A percentile compares a stretch with the other conserved stretches of the same genome.
Evolutionary conservation across 768 basidiomycete species (phyloP).

Genomic region (Lactarius hengduanensis): DNA sequence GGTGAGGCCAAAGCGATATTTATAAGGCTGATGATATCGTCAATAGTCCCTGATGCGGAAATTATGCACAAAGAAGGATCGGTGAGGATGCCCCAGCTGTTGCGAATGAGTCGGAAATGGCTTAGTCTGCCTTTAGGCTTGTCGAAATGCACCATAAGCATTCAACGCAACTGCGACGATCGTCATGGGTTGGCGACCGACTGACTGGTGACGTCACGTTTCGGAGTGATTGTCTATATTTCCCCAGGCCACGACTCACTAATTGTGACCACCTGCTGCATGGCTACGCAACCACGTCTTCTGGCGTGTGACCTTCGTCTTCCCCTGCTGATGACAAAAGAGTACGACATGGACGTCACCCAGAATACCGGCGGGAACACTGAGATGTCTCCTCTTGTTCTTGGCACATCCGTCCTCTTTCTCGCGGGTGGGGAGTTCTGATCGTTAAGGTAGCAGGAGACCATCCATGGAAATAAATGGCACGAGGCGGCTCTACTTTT

Average conservation of each 20-base stretch:
- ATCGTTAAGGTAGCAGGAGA: neutral
- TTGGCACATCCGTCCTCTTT: neutral
- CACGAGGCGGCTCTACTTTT: neutral
- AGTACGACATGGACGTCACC: neutral
- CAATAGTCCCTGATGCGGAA: conserved; percentile 10
- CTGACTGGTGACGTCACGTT: conserved; percentile 2
- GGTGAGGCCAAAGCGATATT: conserved; percentile 17
- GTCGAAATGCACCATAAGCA: neutral
- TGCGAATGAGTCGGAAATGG: conserved; percentile 14
- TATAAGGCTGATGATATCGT: conserved; percentile 9
- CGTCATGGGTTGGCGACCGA: conserved; percentile 1
- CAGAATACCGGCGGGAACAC: neutral
- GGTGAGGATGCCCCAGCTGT: neutral
- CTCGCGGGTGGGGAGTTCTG: neutral
- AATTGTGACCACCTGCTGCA: neutral
- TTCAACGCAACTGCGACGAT: neutral
- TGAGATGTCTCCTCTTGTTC: neutral
- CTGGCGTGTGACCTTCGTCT: neutral
- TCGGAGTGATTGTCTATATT: neutral
- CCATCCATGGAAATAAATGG: neutral
- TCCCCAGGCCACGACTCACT: neutral
- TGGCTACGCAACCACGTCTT: conserved; percentile 2
- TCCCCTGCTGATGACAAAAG: neutral
- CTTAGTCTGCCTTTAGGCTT: conserved; percentile 11
- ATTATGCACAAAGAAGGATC: neutral